These are phyloP conservation scores for Phyllostachys edulis DNA, from an alignment of 176 grass and related monocot species.

Conservation along the genomic window DNA sequence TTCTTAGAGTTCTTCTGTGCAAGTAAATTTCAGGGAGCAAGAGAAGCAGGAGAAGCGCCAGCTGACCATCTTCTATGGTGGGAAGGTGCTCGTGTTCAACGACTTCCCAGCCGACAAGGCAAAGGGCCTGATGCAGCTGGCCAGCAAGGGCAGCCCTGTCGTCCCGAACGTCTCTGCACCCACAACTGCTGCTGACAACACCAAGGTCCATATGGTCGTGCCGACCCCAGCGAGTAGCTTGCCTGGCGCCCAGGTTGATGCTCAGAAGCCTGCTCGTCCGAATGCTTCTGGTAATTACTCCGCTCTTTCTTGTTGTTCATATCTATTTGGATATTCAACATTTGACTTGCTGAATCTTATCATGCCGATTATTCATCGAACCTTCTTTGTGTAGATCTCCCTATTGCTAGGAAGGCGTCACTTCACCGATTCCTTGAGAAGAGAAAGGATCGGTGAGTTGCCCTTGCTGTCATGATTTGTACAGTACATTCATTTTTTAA, in stretches of 20 bases:
- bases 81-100: slow-evolving; percentile 89
- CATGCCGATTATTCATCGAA: not conserved
- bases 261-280: slow-evolving; percentile 47
- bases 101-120: slow-evolving; percentile 95
- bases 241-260: slow-evolving; percentile 28
- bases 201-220: slow-evolving; percentile 15
- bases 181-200: not conserved
- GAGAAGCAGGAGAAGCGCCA: slow-evolving; percentile 62
- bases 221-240: slow-evolving; percentile 28
- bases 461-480: not conserved
- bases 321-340: not conserved
- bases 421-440: slow-evolving; percentile 97
- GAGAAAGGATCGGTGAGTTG: slow-evolving; percentile 89
- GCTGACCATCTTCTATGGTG: slow-evolving; percentile 89
- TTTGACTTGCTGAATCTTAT: not conserved
- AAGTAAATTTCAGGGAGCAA: slow-evolving; percentile 54
- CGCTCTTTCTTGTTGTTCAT: not conserved
- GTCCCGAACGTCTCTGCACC: slow-evolving; percentile 27
- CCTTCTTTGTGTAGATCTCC: slow-evolving; percentile 64
- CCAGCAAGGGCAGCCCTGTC: slow-evolving; percentile 55
- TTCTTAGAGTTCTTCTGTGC: slow-evolving; percentile 23
- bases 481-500: not conserved
- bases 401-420: slow-evolving; percentile 86
- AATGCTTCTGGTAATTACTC: slow-evolving; percentile 67
- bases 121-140: slow-evolving; percentile 82